Conservation (phyloP, 2,329 filamentous ascomycete genomes). For the Talaromyces albobiverticillius region DNA sequence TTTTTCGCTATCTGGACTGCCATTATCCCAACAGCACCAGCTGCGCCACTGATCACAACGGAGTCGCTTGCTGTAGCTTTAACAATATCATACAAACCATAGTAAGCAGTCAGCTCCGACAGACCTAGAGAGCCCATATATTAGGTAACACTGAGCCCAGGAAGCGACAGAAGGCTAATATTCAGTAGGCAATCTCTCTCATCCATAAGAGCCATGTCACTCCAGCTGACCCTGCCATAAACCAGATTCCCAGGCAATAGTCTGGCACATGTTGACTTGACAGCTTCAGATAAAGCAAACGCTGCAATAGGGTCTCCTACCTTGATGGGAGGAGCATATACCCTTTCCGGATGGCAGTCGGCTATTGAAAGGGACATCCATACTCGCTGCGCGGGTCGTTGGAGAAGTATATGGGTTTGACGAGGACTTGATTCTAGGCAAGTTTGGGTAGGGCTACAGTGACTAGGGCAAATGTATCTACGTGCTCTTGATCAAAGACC, state of each 20-base stretch:
- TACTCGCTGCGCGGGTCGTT: slow-evolving; percentile 2
- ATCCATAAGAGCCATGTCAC: slow-evolving; percentile 4
- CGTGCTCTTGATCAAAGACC: background rate
- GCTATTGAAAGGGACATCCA: background rate
- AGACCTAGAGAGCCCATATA: slow-evolving; percentile 11
- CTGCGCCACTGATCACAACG: slow-evolving; percentile 13
- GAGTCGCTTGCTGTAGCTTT: slow-evolving; percentile 5
- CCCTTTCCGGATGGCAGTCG: background rate
- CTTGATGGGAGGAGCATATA: background rate
- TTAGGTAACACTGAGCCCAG: background rate
- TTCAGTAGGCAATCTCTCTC: background rate
- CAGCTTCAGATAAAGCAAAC: background rate
- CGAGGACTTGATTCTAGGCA: background rate
- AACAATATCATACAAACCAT: slow-evolving; percentile 11
- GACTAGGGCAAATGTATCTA: background rate
- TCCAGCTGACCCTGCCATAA: background rate
- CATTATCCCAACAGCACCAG: slow-evolving; percentile 14
- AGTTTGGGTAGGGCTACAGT: background rate
- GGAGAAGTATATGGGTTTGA: background rate
- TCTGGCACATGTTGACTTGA: background rate
- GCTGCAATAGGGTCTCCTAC: background rate
- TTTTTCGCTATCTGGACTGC: slow-evolving; percentile 16
- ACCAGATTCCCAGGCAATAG: background rate
- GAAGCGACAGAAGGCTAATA: background rate
- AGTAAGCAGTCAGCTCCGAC: slow-evolving; percentile 15